A percentile compares a stretch with the other conserved stretches of the same genome.
phyloP scores from a whole-genome alignment of 2,329 filamentous ascomycete species.

The Fusarium albidum region DNA sequence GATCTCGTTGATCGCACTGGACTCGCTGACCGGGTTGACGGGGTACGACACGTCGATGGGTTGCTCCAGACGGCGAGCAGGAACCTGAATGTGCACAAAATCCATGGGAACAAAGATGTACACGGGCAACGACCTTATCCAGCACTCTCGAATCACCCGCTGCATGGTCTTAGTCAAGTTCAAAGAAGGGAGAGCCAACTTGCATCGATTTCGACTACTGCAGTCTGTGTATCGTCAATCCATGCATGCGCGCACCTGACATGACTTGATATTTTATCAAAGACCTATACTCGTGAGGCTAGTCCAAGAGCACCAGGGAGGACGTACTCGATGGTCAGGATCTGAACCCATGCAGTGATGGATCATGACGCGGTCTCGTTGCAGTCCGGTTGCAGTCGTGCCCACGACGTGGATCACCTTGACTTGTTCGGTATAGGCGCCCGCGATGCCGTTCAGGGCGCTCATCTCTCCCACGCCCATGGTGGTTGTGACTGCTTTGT shows the following conservation, averaged over 20 bases:
- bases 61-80: neutral
- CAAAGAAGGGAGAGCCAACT: neutral
- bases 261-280: slow-evolving; percentile 13
- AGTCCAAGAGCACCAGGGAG: neutral
- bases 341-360: slow-evolving; percentile 12
- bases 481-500: slow-evolving; percentile 7
- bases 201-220: slow-evolving; percentile 11
- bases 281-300: neutral
- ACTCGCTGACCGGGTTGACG: neutral
- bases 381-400: slow-evolving; percentile 11
- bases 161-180: neutral
- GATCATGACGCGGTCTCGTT: slow-evolving; percentile 16
- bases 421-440: slow-evolving; percentile 20
- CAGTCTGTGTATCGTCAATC: slow-evolving; percentile 10
- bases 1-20: neutral
- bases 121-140: slow-evolving; percentile 8
- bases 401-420: slow-evolving; percentile 21
- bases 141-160: slow-evolving; percentile 13
- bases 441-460: slow-evolving; percentile 17
- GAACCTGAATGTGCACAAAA: slow-evolving; percentile 9
- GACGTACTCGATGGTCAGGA: slow-evolving; percentile 13
- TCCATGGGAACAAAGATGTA: slow-evolving; percentile 24
- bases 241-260: slow-evolving; percentile 16
- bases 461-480: slow-evolving; percentile 20
- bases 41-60: neutral